Base-by-base conservation (phyloP, 2,329 filamentous ascomycete species). In the Verticillium nubilum region DNA sequence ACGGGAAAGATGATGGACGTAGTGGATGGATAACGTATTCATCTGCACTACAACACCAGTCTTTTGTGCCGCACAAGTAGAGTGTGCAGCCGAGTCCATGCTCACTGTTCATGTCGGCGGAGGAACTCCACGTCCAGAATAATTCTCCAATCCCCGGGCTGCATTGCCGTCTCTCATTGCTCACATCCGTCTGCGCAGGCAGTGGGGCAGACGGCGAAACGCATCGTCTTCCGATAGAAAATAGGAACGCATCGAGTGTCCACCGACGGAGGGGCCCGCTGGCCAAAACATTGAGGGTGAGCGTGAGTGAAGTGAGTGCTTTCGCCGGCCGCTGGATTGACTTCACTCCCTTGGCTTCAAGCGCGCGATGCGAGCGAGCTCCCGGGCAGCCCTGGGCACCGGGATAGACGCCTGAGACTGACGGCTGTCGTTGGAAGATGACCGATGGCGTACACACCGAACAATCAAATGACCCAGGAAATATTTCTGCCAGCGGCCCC, bases 21-120 rank as follows among this genome's bases (percentile, higher is more conserved):
- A 25, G 54, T 23, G 33, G 25, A 63, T 62, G 58, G 66, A 67
- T 66, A 67, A 65, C 70, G 70, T 66, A 65, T 55, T 64, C 67
- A 70, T 68, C 67, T 68, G 64, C 64, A 47, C 42, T 47, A 47
- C 42, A 47, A 47, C 42, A 47, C 23, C n/a, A 47, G 42, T 23
- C 35, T n/a, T 47, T 47, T 25, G 17, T 47, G 12, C 17, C n/a
- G 42, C 42, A 47, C 42, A 47, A 47, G 19, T 47, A 47, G 23
- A 47, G 19, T 47, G 23, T 47, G 42, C 42, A 47, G 23, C n/a
- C n/a, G 2, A 31, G 9, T 13, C 17, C n/a, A 47, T 23, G 42
- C 9, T 47, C n/a, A 23, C 19, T 12, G n/a, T 2, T 25, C 35
- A 47, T 13, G 42, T 7, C 9, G 19, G 42, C 6, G 42, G 42